Percentiles rank a stretch among this genome's conserved stretches.
These are phyloP conservation scores for Diospyros lotus DNA, from an alignment of 148 eudicot genomes.

Conservation along the genomic window DNA sequence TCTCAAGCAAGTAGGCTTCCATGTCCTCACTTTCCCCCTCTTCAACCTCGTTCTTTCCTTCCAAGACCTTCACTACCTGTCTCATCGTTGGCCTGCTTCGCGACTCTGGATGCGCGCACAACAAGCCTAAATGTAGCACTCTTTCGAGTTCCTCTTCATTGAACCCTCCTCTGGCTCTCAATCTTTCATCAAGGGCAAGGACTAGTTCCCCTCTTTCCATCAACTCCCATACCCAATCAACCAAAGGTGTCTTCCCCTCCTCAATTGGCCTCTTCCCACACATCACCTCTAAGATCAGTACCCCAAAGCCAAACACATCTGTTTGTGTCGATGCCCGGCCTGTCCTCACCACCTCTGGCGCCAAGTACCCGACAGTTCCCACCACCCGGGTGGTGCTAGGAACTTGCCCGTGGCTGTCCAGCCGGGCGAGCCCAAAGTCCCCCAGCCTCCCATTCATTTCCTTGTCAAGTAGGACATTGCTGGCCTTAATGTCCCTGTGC, in stretches of 20 bases:
- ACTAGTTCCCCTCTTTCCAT: constrained; percentile 9
- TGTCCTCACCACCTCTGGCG: constrained; percentile 20
- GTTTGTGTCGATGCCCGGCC: constrained; percentile 20
- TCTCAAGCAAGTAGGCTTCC: constrained; percentile 15
- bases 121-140: constrained; percentile 17
- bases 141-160: constrained; percentile 18
- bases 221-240: constrained; percentile 21
- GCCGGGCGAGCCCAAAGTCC: constrained; percentile 24
- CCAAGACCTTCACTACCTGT: constrained; percentile 22
- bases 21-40: constrained; percentile 17
- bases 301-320: constrained; percentile 22
- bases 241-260: constrained; percentile 17
- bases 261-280: constrained; percentile 23
- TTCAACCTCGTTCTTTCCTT: constrained; percentile 15
- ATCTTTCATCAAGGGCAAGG: constrained; percentile 11
- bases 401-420: constrained; percentile 16
- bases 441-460: constrained; percentile 26
- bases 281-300: constrained; percentile 19
- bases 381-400: constrained; percentile 22
- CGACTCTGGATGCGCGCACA: constrained; percentile 19
- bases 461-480: constrained; percentile 21
- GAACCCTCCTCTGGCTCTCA: constrained; percentile 4
- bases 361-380: constrained; percentile 23
- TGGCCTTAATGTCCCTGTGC: constrained; percentile 25
- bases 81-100: constrained; percentile 16